These are phyloP conservation scores for Neoboletus brunneissimus DNA, from an alignment of 768 basidiomycete genomes.

Conservation along the genomic window DNA sequence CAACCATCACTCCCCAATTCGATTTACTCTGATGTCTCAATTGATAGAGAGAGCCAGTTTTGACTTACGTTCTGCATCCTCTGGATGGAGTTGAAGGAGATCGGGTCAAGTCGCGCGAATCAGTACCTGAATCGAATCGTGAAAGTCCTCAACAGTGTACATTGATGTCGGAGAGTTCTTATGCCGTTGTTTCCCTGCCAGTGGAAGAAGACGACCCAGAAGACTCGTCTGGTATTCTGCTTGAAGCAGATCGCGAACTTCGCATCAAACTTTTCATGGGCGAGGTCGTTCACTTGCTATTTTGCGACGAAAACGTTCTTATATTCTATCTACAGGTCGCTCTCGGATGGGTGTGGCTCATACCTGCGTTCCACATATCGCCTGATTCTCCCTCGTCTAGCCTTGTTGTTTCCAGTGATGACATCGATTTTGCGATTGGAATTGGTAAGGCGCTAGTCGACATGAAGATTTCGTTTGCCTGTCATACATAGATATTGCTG, in stretches of 20 bases:
- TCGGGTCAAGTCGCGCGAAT: slow-evolving; percentile 40
- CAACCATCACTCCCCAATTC: background rate
- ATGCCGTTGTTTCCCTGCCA: background rate
- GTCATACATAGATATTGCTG: slow-evolving; percentile 25
- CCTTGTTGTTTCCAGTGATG: slow-evolving; percentile 52
- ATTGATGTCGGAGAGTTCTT: slow-evolving; percentile 3
- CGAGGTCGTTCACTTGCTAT: slow-evolving; percentile 42
- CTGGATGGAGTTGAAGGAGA: slow-evolving; percentile 28
- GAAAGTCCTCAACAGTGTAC: background rate
- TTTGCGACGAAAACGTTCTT: background rate
- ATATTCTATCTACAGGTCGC: slow-evolving; percentile 46
- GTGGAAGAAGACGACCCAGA: slow-evolving; percentile 16
- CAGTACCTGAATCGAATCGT: background rate
- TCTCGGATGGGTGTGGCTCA: slow-evolving; percentile 85
- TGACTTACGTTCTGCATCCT: slow-evolving; percentile 46
- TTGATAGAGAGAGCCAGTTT: slow-evolving; percentile 38
- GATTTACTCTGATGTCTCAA: background rate
- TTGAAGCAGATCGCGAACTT: slow-evolving; percentile 67
- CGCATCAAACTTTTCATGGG: slow-evolving; percentile 72
- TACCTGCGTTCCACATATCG: slow-evolving; percentile 79
- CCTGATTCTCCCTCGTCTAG: slow-evolving; percentile 39
- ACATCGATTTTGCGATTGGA: slow-evolving; percentile 78
- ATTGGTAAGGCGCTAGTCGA: slow-evolving; percentile 65
- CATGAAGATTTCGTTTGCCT: slow-evolving; percentile 61
- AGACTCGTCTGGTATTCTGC: slow-evolving; percentile 44